A percentile compares a stretch with the other conserved stretches of the same genome.
These are phyloP conservation scores for Coniochaeta pulveracea DNA, from an alignment of 2,329 filamentous ascomycete species.

Conservation along the genomic window DNA sequence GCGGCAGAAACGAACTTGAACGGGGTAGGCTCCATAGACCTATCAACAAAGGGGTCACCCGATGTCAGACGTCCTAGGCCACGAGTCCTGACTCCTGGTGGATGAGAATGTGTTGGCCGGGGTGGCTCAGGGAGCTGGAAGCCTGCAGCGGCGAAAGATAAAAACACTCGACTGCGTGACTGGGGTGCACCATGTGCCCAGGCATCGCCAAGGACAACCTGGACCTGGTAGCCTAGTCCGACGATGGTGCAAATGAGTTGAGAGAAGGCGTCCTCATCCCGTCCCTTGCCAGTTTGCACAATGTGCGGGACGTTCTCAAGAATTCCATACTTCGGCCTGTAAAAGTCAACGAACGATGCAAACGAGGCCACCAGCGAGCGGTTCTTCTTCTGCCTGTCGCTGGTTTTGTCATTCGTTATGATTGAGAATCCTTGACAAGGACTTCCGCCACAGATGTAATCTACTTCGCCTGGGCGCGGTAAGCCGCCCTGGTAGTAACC, in stretches of 20 bases:
- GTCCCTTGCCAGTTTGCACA: conserved; percentile 29
- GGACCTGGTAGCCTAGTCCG: conserved; percentile 65
- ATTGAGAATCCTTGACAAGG: conserved; percentile 68
- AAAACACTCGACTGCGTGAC: conserved; percentile 54
- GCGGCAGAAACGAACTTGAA: conserved; percentile 45
- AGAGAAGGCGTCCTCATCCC: conserved; percentile 53
- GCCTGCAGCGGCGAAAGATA: conserved; percentile 60
- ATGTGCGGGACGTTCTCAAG: conserved; percentile 69
- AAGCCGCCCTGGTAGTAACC: conserved; percentile 35
- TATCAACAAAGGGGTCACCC: conserved; percentile 44
- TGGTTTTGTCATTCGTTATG: conserved; percentile 47
- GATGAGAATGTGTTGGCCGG: conserved; percentile 51
- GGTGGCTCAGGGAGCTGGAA: conserved; percentile 44
- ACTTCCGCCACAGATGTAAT: conserved; percentile 61
- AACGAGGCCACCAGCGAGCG: conserved; percentile 71
- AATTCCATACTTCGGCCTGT: conserved; percentile 61
- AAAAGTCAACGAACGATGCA: conserved; percentile 62
- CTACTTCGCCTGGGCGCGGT: conserved; percentile 50
- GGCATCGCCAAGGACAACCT: conserved; percentile 56
- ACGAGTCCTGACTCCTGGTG: conserved; percentile 15
- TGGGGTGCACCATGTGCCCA: conserved; percentile 60
- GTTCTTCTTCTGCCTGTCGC: conserved; percentile 49
- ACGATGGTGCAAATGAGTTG: conserved; percentile 65
- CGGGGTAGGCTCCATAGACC: conserved; percentile 39
- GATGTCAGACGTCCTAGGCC: conserved; percentile 49